phyloP scores from a whole-genome alignment of 2,329 filamentous ascomycete genomes.

The Chalaropsis thielavioides region DNA sequence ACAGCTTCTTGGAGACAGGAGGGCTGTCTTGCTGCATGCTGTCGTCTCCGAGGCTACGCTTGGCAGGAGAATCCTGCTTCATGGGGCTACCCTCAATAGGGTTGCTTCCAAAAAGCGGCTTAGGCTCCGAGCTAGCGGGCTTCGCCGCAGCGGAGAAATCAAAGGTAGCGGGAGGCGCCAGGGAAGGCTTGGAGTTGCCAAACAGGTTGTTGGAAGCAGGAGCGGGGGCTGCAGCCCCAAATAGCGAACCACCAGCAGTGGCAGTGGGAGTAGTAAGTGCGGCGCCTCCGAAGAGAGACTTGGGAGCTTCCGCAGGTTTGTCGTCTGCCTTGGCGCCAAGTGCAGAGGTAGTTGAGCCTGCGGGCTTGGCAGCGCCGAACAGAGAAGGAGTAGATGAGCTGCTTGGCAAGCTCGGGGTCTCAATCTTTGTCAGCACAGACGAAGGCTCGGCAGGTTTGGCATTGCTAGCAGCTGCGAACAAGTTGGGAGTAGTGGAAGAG shows the following conservation, averaged over 20 bases:
- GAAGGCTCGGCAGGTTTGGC: conserved; percentile 22
- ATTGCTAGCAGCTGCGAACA: conserved; percentile 17
- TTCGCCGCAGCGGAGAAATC: conserved; percentile 6
- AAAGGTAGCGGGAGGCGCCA: conserved; percentile 13
- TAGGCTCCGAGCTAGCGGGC: conserved; percentile 18
- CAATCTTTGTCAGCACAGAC: conserved; percentile 19
- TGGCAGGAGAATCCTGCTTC: conserved; percentile 27
- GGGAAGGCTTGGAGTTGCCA: conserved; percentile 19
- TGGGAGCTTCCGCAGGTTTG: conserved; percentile 15
- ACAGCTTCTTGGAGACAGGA: conserved; percentile 19
- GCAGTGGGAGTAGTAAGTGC: conserved; percentile 18
- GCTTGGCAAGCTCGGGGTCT: conserved; percentile 17
- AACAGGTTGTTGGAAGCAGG: conserved; percentile 23
- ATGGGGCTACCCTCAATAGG: conserved; percentile 30
- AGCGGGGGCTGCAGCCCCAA: background rate
- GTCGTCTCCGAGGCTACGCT: conserved; percentile 10
- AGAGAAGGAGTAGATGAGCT: conserved; percentile 23
- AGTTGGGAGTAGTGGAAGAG: conserved; percentile 9
- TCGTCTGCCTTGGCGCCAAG: conserved; percentile 15
- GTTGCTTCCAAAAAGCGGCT: conserved; percentile 28
- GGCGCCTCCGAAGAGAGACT: conserved; percentile 25
- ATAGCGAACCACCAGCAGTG: background rate
- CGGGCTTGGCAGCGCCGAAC: conserved; percentile 25
- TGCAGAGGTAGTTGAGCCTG: background rate
- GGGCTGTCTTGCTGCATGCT: conserved; percentile 17